A percentile compares a stretch with the other conserved stretches of the same genome.
These are phyloP conservation scores for Cladochytrium tenue DNA, from an alignment of 371 early-diverging fungal genomes.

Conservation along the genomic window DNA sequence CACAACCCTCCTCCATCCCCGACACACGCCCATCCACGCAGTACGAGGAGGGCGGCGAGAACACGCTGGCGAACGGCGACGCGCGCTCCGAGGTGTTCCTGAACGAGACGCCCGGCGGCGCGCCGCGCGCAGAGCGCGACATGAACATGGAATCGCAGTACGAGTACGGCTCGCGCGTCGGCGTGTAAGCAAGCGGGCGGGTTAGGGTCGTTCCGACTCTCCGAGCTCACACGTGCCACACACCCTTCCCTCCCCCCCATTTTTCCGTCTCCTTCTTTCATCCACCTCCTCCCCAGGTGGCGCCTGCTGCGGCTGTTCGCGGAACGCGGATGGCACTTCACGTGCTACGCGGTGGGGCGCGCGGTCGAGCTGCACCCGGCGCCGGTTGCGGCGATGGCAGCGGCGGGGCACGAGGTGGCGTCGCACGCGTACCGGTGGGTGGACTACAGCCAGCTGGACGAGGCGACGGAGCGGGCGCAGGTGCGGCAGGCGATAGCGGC, in stretches of 20 bases:
- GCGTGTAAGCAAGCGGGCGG: conserved; percentile 23
- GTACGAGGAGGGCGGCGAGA: conserved; percentile 47
- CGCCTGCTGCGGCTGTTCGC: conserved; percentile 41
- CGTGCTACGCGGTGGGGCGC: conserved; percentile 50
- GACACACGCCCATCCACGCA: too few relatives aligned
- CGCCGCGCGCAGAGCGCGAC: conserved; percentile 36
- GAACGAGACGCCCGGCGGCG: conserved; percentile 47
- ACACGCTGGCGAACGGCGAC: conserved; percentile 45
- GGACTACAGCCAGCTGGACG: conserved; percentile 33
- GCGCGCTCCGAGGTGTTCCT: conserved; percentile 44
- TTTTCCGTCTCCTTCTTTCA: background rate
- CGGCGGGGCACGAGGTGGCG: conserved; percentile 47
- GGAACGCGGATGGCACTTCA: conserved; percentile 32
- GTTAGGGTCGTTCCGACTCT: too few relatives aligned
- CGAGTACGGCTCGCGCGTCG: conserved; percentile 54
- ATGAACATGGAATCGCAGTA: conserved; percentile 47
- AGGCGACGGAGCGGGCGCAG: conserved; percentile 34
- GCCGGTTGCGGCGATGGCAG: conserved; percentile 34
- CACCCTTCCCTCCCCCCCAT: background rate
- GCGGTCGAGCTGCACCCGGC: conserved; percentile 50
- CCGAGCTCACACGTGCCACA: background rate
- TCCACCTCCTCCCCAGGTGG: conserved; percentile 20
- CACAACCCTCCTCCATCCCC: background rate
- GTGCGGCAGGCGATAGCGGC: conserved; percentile 30
- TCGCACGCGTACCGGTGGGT: conserved; percentile 49